Conservation (phyloP, 768 basidiomycete species). For the Coprinopsis marcescibilis region DNA sequence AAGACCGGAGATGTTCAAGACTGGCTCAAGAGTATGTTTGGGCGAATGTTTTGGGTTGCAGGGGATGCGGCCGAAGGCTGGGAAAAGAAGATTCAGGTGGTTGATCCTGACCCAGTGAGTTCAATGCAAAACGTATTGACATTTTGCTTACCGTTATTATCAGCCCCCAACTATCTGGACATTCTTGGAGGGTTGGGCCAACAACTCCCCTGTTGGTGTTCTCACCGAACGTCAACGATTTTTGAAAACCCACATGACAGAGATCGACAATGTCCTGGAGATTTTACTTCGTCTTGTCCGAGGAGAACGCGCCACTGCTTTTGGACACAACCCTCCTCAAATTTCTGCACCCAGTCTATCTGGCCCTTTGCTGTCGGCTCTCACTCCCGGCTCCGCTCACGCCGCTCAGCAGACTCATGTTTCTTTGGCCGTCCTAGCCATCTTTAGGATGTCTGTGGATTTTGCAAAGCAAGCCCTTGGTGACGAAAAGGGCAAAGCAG, state of each 20-base stretch:
- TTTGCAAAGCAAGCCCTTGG: conserved; percentile 69
- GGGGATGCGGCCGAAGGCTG: conserved; percentile 85
- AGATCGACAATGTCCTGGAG: conserved; percentile 86
- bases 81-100: conserved; percentile 89
- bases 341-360: conserved; percentile 58
- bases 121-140: background rate
- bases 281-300: conserved; percentile 89
- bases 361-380: conserved; percentile 65
- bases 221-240: conserved; percentile 80
- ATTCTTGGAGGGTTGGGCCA: conserved; percentile 84
- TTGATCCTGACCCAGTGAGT: conserved; percentile 92
- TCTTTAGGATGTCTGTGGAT: conserved; percentile 81
- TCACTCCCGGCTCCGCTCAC: conserved; percentile 73
- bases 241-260: conserved; percentile 80
- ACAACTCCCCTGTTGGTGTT: conserved; percentile 74
- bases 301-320: conserved; percentile 75
- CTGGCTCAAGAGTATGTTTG: conserved; percentile 87
- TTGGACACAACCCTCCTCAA: conserved; percentile 56
- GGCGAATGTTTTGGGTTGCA: conserved; percentile 81
- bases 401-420: conserved; percentile 91
- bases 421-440: conserved; percentile 85
- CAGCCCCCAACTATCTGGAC: conserved; percentile 91
- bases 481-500: conserved; percentile 55
- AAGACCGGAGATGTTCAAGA: conserved; percentile 92
- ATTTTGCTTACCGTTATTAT: conserved; percentile 8